Evolutionary conservation across 1,284 basidiomycete genomes (phyloP).

Genomic region (Laetiporus sulphureus): DNA sequence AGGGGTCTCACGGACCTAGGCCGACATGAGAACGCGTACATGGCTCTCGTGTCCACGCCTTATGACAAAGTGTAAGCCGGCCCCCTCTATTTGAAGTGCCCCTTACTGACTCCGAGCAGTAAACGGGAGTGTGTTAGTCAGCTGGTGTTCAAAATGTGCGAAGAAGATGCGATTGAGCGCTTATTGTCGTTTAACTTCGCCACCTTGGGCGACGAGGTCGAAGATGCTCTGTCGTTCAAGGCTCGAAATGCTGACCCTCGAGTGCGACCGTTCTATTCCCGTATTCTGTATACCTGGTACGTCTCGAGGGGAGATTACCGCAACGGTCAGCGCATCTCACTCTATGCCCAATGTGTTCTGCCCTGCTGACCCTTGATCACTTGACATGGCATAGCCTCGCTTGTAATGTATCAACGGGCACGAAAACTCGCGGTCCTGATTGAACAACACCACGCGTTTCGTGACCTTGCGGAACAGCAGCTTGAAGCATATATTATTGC

Average conservation of each 20-base stretch:
- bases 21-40: conserved; percentile 83
- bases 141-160: conserved; percentile 90
- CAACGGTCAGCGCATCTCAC: conserved; percentile 54
- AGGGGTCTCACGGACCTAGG: conserved; percentile 68
- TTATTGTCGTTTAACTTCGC: conserved; percentile 85
- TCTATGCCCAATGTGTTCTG: conserved; percentile 4
- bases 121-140: conserved; percentile 76
- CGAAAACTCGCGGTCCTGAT: conserved; percentile 66
- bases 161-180: conserved; percentile 74
- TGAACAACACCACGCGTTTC: conserved; percentile 42
- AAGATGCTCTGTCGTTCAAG: conserved; percentile 88
- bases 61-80: conserved; percentile 68
- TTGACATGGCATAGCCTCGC: conserved; percentile 76
- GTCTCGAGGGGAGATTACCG: conserved; percentile 82
- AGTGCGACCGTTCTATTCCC: conserved; percentile 81
- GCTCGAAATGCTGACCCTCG: conserved; percentile 91
- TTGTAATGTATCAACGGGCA: conserved; percentile 93
- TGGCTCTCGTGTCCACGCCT: conserved; percentile 65
- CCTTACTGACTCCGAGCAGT: conserved; percentile 35
- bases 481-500: conserved; percentile 80
- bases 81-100: conserved; percentile 3
- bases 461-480: conserved; percentile 66
- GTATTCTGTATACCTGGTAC: conserved; percentile 95
- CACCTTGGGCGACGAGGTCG: conserved; percentile 83
- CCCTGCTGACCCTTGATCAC: too few relatives aligned